phyloP scores from a whole-genome alignment of 2,329 filamentous ascomycete species.

The Aspergillus sergii region DNA sequence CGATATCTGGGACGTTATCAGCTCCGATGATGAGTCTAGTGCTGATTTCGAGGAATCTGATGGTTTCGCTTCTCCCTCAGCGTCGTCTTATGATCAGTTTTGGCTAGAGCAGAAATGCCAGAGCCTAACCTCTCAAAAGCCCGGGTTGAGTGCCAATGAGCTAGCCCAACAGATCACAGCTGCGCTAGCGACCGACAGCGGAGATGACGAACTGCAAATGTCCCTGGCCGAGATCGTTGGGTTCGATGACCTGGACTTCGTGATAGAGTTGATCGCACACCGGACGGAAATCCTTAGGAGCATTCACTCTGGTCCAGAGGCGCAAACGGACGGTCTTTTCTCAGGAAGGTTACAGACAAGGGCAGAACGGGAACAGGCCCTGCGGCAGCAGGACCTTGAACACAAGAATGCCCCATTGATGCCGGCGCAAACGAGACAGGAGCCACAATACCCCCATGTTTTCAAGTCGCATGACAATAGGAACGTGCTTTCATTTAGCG shows the following conservation, averaged over 20 bases:
- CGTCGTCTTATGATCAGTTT: slow-evolving; percentile 54
- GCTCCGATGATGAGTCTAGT: slow-evolving; percentile 69
- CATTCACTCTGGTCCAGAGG: slow-evolving; percentile 29
- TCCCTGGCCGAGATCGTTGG: slow-evolving; percentile 86
- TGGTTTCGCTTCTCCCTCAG: slow-evolving; percentile 35
- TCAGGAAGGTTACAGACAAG: slow-evolving; percentile 68
- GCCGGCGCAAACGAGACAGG: slow-evolving; percentile 69
- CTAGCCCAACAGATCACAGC: slow-evolving; percentile 77
- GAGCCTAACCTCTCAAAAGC: slow-evolving; percentile 64
- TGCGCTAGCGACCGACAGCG: slow-evolving; percentile 68
- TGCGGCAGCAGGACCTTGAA: slow-evolving; percentile 74
- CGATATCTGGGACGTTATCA: slow-evolving; percentile 93
- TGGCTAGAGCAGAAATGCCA: slow-evolving; percentile 76
- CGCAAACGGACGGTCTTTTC: slow-evolving; percentile 48
- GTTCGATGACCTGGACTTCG: slow-evolving; percentile 89
- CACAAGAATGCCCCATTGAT: slow-evolving; percentile 79
- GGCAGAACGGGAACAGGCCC: slow-evolving; percentile 74
- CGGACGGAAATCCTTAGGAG: slow-evolving; percentile 66
- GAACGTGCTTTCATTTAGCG: slow-evolving; percentile 78
- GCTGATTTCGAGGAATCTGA: slow-evolving; percentile 63
- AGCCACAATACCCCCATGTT: slow-evolving; percentile 86
- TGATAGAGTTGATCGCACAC: slow-evolving; percentile 84
- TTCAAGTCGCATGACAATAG: slow-evolving; percentile 83
- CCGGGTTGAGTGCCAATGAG: slow-evolving; percentile 68
- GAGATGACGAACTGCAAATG: slow-evolving; percentile 88